Evolutionary conservation across 2,329 filamentous ascomycete genomes (phyloP), one percentile per base, ranked within the genome.

Genomic region (Claviceps sp.): DNA sequence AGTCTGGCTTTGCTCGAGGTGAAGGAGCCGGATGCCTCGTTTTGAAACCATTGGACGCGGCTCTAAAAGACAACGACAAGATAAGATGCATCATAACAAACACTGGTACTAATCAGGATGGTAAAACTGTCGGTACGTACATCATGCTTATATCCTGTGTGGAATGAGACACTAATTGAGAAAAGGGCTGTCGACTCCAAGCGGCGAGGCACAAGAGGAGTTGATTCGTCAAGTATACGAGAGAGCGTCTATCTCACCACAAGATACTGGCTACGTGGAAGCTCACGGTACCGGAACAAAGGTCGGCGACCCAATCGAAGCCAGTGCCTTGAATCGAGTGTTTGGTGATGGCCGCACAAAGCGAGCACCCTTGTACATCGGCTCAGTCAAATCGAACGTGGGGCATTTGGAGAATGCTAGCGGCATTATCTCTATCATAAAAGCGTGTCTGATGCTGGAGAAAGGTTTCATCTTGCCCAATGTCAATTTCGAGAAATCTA

Each of bases 271-370:
- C 5, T 70, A 63, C 47, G 56, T 70, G 20, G 76, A 81, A 56
- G 72, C 73, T 2, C 78, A 81, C 58, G 77, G 76, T 18, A 79
- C 77, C 0, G 77, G 77, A 6, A 81, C 78, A 18, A 67, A 67
- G 40, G 71, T 72, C 1, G 78, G 78, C 2, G 78, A 81, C 54
- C 76, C 76, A 0, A 71, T 74, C n/a, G 78, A 81, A 55, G 72
- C 73, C 1, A 65, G 62, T 11, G 75, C 73, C 3, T 70, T 79
- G 37, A 61, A 68, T 41, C 66, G 67, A 8, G 69, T 74, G 0
- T 70, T 77, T 30, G 65, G 68, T 5, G 53, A 62, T 20, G 65
- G 66, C 4, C 66, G 71, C 9, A 66, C 68, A 64, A n/a, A 62
- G 67, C n/a, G 62, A 66, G 7, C n/a, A 44, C 72, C 71, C 4